Percentiles rank a stretch among this genome's conserved stretches.
These are phyloP conservation scores for Globisporangium yorkense DNA, from an alignment of 352 stramenopile species.

Conservation along the genomic window DNA sequence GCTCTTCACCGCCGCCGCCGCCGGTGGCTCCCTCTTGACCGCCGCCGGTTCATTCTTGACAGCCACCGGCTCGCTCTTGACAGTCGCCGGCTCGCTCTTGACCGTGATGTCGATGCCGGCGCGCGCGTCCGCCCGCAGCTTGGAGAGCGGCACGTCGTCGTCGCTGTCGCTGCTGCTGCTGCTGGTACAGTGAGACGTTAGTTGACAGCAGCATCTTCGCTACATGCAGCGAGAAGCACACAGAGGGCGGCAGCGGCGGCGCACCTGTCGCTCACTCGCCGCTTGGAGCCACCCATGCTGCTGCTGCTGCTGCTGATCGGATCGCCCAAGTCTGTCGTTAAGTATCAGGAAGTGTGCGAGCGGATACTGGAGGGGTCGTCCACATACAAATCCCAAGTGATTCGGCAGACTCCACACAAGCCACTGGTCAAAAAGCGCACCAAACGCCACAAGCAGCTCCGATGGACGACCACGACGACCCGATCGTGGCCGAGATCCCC, in stretches of 20 bases:
- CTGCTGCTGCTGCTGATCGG: not conserved
- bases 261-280: conserved; percentile 41
- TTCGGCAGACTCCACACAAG: not conserved
- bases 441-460: conserved; percentile 1
- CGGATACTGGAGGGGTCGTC: not conserved
- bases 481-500: conserved; percentile 77
- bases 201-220: no score
- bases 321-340: not conserved
- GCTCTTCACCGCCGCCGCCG: conserved; percentile 12
- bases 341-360: not conserved
- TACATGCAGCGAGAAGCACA: no score
- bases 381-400: not conserved
- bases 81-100: conserved; percentile 16
- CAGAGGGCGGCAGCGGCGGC: not conserved
- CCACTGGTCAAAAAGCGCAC: not conserved
- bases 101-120: conserved; percentile 16
- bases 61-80: conserved; percentile 10
- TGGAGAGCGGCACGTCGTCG: conserved; percentile 73
- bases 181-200: not conserved
- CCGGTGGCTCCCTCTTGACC: not conserved
- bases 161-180: conserved; percentile 69
- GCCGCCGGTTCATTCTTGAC: conserved; percentile 2
- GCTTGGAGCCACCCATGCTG: conserved; percentile 13
- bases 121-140: conserved; percentile 32
- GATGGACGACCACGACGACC: conserved; percentile 41